Percentiles rank a stretch among this genome's conserved stretches.
Evolutionary conservation across 1,139 yeast genomes (phyloP).

Genomic region (Candida sanyaensis): DNA sequence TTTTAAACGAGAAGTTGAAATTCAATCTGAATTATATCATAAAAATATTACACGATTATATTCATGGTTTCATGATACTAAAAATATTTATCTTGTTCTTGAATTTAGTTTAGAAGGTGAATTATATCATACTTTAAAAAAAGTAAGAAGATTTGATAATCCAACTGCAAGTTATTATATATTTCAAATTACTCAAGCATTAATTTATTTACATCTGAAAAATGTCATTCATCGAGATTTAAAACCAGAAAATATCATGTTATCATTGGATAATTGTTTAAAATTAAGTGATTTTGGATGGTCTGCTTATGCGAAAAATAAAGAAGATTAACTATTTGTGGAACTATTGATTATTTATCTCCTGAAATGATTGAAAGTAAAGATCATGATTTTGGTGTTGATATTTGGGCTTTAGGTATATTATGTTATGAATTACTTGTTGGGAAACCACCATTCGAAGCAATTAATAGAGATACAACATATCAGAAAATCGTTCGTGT

Average conservation of each 20-base stretch:
- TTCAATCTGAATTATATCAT: conserved; percentile 77
- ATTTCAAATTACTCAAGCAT: conserved; percentile 79
- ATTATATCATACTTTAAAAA: conserved; percentile 68
- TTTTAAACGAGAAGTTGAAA: conserved; percentile 87
- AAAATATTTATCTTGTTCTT: conserved; percentile 76
- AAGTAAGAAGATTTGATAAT: conserved; percentile 59
- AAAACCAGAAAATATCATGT: conserved; percentile 86
- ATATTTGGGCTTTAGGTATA: conserved; percentile 92
- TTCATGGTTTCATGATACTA: conserved; percentile 82
- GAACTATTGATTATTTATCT: conserved; percentile 90
- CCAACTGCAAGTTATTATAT: conserved; percentile 75
- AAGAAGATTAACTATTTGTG: conserved; percentile 83
- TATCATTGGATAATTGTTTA: conserved; percentile 70
- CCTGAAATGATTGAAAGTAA: conserved; percentile 93
- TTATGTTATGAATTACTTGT: conserved; percentile 83
- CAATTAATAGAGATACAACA: conserved; percentile 69
- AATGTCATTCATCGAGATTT: conserved; percentile 88
- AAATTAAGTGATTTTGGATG: conserved; percentile 96
- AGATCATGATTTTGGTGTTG: conserved; percentile 78
- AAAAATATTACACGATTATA: conserved; percentile 77
- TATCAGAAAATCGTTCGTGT: conserved; percentile 77
- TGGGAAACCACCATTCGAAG: conserved; percentile 93
- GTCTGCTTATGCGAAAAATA: conserved; percentile 59
- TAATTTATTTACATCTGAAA: conserved; percentile 72
- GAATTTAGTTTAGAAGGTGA: conserved; percentile 91